Evolutionary conservation across 2,329 filamentous ascomycete genomes (phyloP).

Genomic region (Ampelomyces quisqualis): DNA sequence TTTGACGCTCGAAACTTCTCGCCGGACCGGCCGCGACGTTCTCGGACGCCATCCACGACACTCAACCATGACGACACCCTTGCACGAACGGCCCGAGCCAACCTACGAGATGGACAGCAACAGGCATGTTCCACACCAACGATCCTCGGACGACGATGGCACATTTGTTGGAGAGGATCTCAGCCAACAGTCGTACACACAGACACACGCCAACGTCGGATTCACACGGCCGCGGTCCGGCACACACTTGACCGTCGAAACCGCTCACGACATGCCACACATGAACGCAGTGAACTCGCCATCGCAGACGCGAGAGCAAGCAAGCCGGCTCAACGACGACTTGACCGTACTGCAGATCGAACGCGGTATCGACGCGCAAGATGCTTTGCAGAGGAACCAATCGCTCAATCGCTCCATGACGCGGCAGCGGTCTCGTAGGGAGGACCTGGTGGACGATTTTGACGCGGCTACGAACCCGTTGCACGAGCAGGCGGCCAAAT

Average conservation of each 20-base stretch:
- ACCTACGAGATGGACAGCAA: constrained; percentile 39
- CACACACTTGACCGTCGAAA: constrained; percentile 53
- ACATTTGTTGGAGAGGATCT: constrained; percentile 43
- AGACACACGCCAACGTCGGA: constrained; percentile 10
- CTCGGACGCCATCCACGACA: constrained; percentile 1
- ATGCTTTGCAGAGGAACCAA: constrained; percentile 38
- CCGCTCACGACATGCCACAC: constrained; percentile 39
- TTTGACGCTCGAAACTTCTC: not conserved
- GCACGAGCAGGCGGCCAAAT: constrained; percentile 65
- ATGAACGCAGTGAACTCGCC: constrained; percentile 49
- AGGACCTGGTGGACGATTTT: constrained; percentile 65
- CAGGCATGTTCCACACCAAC: constrained; percentile 24
- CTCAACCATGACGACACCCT: constrained; percentile 39
- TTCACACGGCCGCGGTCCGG: constrained; percentile 30
- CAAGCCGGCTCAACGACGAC: constrained; percentile 64
- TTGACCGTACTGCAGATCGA: constrained; percentile 66
- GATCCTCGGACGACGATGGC: constrained; percentile 43
- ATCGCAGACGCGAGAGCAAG: constrained; percentile 60
- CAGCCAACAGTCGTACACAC: constrained; percentile 29
- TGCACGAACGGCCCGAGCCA: constrained; percentile 39
- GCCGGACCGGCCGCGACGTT: constrained; percentile 8
- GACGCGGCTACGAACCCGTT: constrained; percentile 67
- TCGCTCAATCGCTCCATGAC: constrained; percentile 50
- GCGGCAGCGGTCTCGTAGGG: constrained; percentile 54
- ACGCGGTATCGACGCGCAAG: constrained; percentile 55